A percentile compares a stretch with the other conserved stretches of the same genome.
Conservation (phyloP, 83 land plant species). For the Diphasiastrum complanatum region DNA sequence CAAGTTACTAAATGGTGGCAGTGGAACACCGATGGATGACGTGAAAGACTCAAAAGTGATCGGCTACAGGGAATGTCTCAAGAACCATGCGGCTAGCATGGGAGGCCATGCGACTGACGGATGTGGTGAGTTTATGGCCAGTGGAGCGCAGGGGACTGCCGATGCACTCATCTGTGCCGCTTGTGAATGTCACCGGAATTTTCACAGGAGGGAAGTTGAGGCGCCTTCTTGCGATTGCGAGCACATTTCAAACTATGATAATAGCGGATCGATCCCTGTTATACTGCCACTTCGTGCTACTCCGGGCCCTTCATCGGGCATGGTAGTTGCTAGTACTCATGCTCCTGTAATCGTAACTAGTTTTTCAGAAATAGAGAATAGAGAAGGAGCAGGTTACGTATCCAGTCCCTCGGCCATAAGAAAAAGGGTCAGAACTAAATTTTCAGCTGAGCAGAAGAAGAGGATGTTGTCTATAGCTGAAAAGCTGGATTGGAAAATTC, state of each 20-base stretch:
- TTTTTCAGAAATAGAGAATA: not conserved
- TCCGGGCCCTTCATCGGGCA: not conserved
- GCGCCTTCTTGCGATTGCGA: not conserved
- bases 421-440: conserved; percentile 34
- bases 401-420: not conserved
- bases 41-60: too few species aligned
- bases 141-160: not conserved
- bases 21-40: too few species aligned
- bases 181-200: conserved; percentile 46
- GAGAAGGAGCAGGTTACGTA: not conserved
- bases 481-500: conserved; percentile 37
- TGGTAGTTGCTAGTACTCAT: not conserved
- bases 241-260: too few species aligned
- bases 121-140: conserved; percentile 31
- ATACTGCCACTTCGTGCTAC: not conserved
- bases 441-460: conserved; percentile 41
- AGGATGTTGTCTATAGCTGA: conserved; percentile 35
- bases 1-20: too few species aligned
- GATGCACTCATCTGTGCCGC: conserved; percentile 25
- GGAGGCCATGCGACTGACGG: conserved; percentile 32
- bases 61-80: conserved; percentile 31
- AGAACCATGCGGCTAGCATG: conserved; percentile 36
- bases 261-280: too few species aligned
- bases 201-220: conserved; percentile 23
- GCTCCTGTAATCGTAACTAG: not conserved